Conservation (phyloP, 2,329 filamentous ascomycete species). For the Venturia carpophila region DNA sequence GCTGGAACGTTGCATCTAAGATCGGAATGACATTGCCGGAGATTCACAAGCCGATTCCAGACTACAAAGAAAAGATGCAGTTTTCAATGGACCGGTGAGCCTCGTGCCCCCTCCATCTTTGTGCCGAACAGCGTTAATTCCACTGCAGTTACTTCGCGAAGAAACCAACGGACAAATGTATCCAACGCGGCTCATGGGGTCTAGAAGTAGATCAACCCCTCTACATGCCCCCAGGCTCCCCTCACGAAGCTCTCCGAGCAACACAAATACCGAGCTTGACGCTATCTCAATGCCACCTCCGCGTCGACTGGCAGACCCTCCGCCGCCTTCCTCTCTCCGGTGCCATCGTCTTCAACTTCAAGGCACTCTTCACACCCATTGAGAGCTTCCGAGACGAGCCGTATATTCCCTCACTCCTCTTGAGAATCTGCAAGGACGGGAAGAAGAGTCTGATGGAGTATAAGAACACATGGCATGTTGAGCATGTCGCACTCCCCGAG, state of each 20-base stretch:
- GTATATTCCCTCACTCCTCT: conserved; percentile 59
- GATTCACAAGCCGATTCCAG: conserved; percentile 68
- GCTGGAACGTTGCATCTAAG: conserved; percentile 71
- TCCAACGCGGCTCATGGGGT: conserved; percentile 79
- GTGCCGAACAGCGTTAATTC: conserved; percentile 15
- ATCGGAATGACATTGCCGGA: conserved; percentile 61
- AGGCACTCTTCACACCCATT: conserved; percentile 72
- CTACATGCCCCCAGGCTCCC: conserved; percentile 63
- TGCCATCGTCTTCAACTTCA: conserved; percentile 79
- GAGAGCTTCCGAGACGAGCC: conserved; percentile 62
- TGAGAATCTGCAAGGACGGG: conserved; percentile 62
- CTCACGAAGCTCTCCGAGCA: conserved; percentile 53
- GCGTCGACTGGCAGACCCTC: conserved; percentile 85
- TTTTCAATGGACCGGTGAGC: conserved; percentile 74
- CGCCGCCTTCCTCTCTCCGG: conserved; percentile 69
- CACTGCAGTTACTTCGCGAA: conserved; percentile 65
- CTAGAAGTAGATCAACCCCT: conserved; percentile 68
- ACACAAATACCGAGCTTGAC: conserved; percentile 50
- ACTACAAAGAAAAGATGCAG: conserved; percentile 82
- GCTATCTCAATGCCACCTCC: conserved; percentile 55
- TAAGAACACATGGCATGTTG: conserved; percentile 73
- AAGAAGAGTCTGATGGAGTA: conserved; percentile 67
- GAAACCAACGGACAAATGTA: conserved; percentile 63
- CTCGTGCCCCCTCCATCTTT: background rate
- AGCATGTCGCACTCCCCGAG: conserved; percentile 61